A percentile compares a stretch with the other conserved stretches of the same genome.
These are phyloP conservation scores for Aspergillus steynii DNA, from an alignment of 495 filamentous ascomycete species.

Conservation along the genomic window DNA sequence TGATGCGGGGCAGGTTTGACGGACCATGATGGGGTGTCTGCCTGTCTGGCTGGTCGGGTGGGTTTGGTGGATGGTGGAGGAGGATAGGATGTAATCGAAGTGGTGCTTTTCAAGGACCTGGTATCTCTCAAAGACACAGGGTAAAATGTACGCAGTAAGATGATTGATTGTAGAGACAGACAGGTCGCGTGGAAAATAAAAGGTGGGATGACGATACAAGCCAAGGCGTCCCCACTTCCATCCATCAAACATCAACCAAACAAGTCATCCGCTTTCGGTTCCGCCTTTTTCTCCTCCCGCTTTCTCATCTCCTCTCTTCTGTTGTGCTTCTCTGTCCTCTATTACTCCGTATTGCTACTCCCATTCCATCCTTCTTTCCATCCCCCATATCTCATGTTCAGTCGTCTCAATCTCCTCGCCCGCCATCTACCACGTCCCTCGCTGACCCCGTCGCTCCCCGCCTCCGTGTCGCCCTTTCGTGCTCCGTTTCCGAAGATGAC, in stretches of 20 bases:
- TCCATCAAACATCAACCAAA: not conserved
- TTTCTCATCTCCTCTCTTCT: not conserved
- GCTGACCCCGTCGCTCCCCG: constrained; percentile 47
- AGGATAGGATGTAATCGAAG: too few relatives aligned
- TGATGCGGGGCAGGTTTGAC: not conserved
- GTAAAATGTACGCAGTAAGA: too few relatives aligned
- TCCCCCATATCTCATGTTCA: constrained; percentile 59
- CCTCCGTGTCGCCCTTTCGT: constrained; percentile 40
- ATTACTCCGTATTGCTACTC: not conserved
- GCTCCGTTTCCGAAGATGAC: constrained; percentile 50
- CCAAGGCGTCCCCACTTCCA: constrained; percentile 2
- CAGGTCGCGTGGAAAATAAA: too few relatives aligned
- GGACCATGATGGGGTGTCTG: not conserved
- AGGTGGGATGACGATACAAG: constrained; percentile 5
- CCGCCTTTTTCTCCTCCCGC: constrained; percentile 1
- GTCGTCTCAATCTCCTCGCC: constrained; percentile 68
- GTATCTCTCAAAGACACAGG: too few relatives aligned
- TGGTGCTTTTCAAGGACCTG: too few relatives aligned
- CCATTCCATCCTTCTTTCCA: constrained; percentile 6
- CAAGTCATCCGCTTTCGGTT: too few relatives aligned
- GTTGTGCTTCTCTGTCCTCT: not conserved
- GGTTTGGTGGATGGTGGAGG: too few relatives aligned
- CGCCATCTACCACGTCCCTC: constrained; percentile 69
- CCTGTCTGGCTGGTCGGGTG: not conserved
- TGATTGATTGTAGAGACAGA: too few relatives aligned